Percentiles rank a stretch among this genome's conserved stretches.
Conservation (phyloP, 352 stramenopile genomes). For the Globisporangium emineosum region DNA sequence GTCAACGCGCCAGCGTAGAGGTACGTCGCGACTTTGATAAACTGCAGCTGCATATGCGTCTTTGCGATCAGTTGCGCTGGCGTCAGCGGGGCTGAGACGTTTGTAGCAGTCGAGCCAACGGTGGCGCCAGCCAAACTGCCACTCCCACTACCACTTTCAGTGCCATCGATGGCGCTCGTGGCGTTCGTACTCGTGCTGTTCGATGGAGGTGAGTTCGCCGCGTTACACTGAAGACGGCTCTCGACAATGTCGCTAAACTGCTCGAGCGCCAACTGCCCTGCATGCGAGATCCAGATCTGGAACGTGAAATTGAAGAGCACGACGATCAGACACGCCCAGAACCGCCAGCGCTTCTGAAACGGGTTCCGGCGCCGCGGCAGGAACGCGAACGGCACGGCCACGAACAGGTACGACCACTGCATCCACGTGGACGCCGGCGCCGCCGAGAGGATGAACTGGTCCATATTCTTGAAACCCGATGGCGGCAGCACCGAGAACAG, state of each 20-base stretch:
- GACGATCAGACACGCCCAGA: constrained; percentile 72
- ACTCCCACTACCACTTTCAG: constrained; percentile 7
- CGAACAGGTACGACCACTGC: constrained; percentile 69
- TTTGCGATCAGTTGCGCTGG: constrained; percentile 14
- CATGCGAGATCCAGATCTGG: constrained; percentile 68
- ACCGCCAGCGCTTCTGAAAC: constrained; percentile 72
- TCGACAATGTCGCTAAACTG: constrained; percentile 40
- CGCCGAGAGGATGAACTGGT: constrained; percentile 63
- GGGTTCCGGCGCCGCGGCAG: constrained; percentile 61
- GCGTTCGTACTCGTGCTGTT: neutral
- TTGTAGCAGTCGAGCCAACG: constrained; percentile 13
- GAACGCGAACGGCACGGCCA: constrained; percentile 73
- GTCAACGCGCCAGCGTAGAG: constrained; percentile 58
- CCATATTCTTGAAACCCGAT: constrained; percentile 61
- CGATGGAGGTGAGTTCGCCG: constrained; percentile 15
- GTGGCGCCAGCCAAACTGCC: constrained; percentile 16
- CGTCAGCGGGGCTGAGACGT: constrained; percentile 16
- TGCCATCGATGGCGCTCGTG: neutral
- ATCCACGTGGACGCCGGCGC: constrained; percentile 38
- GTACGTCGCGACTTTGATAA: constrained; percentile 38
- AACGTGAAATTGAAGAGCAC: constrained; percentile 77
- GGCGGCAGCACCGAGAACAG: constrained; percentile 60
- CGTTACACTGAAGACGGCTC: constrained; percentile 34
- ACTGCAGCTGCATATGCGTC: constrained; percentile 27
- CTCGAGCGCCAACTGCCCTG: constrained; percentile 49